phyloP scores from a whole-genome alignment of 768 basidiomycete genomes.

The Pleurotus pulmonarius region DNA sequence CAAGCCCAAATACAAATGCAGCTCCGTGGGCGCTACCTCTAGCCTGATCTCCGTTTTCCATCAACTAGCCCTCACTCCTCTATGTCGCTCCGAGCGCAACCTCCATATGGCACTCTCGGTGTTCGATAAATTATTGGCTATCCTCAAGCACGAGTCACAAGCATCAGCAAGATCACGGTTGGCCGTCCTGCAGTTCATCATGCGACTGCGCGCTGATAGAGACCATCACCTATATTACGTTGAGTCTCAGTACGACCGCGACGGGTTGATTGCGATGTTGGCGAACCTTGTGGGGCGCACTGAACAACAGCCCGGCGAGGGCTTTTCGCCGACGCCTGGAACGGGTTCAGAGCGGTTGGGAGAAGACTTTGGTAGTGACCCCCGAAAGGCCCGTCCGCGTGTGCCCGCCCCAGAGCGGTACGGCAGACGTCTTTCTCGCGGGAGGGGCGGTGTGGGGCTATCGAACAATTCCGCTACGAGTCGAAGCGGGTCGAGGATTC shows the following conservation, averaged over 20 bases:
- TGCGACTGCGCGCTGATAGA: slow-evolving; percentile 85
- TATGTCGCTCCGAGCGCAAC: slow-evolving; percentile 43
- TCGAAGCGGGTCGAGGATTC: slow-evolving; percentile 60
- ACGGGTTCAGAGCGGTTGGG: slow-evolving; percentile 5
- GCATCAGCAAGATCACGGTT: slow-evolving; percentile 58
- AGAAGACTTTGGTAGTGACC: slow-evolving; percentile 21
- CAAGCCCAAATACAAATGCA: slow-evolving; percentile 12
- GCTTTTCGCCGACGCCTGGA: background rate
- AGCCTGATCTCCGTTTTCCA: slow-evolving; percentile 65
- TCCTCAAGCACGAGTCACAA: slow-evolving; percentile 37
- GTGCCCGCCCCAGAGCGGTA: slow-evolving; percentile 45
- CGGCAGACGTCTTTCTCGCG: slow-evolving; percentile 48
- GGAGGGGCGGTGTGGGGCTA: slow-evolving; percentile 39
- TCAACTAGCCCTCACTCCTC: slow-evolving; percentile 68
- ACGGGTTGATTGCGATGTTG: slow-evolving; percentile 54
- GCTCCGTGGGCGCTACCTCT: slow-evolving; percentile 56
- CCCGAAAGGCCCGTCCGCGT: slow-evolving; percentile 44
- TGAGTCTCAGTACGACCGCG: slow-evolving; percentile 46
- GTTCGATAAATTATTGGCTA: slow-evolving; percentile 46
- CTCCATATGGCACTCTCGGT: slow-evolving; percentile 51
- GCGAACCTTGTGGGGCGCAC: slow-evolving; percentile 62
- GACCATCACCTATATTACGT: slow-evolving; percentile 83
- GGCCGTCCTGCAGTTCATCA: slow-evolving; percentile 77
- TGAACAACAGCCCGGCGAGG: slow-evolving; percentile 14
- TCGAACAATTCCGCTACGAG: slow-evolving; percentile 43